Evolutionary conservation across 2,329 filamentous ascomycete genomes (phyloP), one percentile per base, ranked within the genome.

Genomic region (Beauveria scarabaeidicola): DNA sequence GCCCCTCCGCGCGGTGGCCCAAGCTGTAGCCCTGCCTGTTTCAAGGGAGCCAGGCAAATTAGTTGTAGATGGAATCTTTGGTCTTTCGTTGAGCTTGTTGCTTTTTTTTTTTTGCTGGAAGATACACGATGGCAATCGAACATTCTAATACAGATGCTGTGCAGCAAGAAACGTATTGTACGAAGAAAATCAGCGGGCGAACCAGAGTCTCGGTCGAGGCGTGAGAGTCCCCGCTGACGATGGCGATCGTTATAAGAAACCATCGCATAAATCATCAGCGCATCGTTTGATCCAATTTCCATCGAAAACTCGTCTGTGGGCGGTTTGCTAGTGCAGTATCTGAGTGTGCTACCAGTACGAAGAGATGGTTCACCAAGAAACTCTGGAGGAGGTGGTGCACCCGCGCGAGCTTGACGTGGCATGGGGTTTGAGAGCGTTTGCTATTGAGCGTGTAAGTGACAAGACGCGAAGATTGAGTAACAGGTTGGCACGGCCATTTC

Each of bases 381-480:
- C 10, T 21, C 23, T 11, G 51, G 17, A 29, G 21, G 38, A 44
- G 52, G n/a, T 32, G 32, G 51, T 54, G 38, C 17, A 15, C 40
- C n/a, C 10, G 25, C 52, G 29, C 21, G 11, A 41, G 6, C 52
- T 54, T 54, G 52, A 40, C 52, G 27, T 27, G 5, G 21, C 40
- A 36, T 27, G 17, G n/a, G 41, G 52, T 46, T 55, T 55, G 52
- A 55, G 27, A 55, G 52, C 32, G 52, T 55, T 55, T 55, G 52
- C 25, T 32, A 40, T 27, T 13, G 36, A 53, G 15, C 9, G 9
- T n/a, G 23, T 29, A 19, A 53, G 17, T 36, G 19, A 17, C n/a
- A 46, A 13, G 10, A 36, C 52, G 52, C 5, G 38, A 44, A 41
- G 8, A 3, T 46, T 32, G 11, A 9, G 43, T 19, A 21, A 17